Conservation (phyloP, 139 green algal genomes). For the Auxenochlorella pyrenoidosa region DNA sequence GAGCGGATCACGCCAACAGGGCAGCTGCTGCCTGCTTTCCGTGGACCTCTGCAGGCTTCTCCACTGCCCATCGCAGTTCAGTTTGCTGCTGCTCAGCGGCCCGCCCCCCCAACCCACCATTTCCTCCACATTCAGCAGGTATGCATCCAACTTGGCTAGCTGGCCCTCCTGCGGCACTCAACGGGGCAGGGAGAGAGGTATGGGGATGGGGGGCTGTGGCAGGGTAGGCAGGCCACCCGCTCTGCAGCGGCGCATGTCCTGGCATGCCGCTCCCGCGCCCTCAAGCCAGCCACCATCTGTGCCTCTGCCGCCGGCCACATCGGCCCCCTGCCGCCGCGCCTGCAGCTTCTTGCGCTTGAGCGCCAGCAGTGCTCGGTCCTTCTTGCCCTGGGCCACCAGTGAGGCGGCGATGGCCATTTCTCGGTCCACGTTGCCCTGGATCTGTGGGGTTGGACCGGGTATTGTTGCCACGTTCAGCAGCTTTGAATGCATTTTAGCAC, state of each 20-base stretch:
- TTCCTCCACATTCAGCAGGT: conserved; percentile 77
- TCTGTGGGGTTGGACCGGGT: conserved; percentile 30
- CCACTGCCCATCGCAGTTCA: not conserved
- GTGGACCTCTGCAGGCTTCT: too few relatives aligned
- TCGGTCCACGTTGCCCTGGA: conserved; percentile 58
- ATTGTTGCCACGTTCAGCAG: too few relatives aligned
- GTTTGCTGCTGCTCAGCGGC: too few relatives aligned
- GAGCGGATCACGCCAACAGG: too few relatives aligned
- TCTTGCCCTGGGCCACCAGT: conserved; percentile 51
- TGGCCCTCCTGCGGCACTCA: conserved; percentile 56
- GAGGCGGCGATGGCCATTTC: conserved; percentile 52
- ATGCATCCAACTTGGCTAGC: conserved; percentile 57
- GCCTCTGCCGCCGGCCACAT: too few relatives aligned
- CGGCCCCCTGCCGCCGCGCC: too few relatives aligned
- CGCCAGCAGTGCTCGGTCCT: conserved; percentile 72
- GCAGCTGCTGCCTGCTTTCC: too few relatives aligned
- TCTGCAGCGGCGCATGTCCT: too few relatives aligned
- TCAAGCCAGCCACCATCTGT: too few relatives aligned
- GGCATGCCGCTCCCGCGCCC: too few relatives aligned
- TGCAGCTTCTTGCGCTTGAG: conserved; percentile 79
- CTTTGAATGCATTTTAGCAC: too few relatives aligned
- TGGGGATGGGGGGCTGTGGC: not conserved
- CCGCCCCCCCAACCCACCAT: conserved; percentile 69
- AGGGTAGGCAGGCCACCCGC: not conserved
- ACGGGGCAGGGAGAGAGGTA: too few relatives aligned